Conservation (phyloP, 2,329 filamentous ascomycete species). For the Exophiala oligosperma region DNA sequence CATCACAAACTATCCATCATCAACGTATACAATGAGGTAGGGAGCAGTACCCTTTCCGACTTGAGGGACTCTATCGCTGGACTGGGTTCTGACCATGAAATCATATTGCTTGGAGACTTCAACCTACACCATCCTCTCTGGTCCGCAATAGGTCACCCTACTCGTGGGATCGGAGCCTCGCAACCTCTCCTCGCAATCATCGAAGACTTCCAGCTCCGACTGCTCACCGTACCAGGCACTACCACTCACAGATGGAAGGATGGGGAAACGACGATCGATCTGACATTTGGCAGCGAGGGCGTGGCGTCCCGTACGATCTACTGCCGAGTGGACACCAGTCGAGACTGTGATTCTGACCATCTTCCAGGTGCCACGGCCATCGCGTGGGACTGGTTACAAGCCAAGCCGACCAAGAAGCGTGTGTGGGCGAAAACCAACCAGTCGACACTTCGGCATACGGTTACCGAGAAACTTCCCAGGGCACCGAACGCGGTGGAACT, state of each 20-base stretch:
- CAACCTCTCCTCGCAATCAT: constrained; percentile 23
- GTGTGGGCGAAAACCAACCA: constrained; percentile 24
- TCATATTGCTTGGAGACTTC: constrained; percentile 24
- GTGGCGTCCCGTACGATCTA: constrained; percentile 12
- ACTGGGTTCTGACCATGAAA: constrained; percentile 16
- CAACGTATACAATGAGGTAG: constrained; percentile 12
- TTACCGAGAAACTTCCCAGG: constrained; percentile 8
- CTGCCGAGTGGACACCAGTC: constrained; percentile 18
- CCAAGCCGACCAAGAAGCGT: constrained; percentile 12
- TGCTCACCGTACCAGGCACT: constrained; percentile 17
- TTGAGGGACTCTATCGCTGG: not conserved
- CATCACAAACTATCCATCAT: not conserved
- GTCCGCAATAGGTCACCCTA: constrained; percentile 3
- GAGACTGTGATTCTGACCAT: constrained; percentile 32
- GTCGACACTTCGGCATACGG: constrained; percentile 17
- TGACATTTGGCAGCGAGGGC: constrained; percentile 9
- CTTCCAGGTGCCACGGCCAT: constrained; percentile 26
- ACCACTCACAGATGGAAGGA: constrained; percentile 15
- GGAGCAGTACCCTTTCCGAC: not conserved
- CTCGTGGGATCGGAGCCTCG: constrained; percentile 5
- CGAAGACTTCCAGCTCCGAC: constrained; percentile 18
- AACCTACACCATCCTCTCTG: constrained; percentile 27
- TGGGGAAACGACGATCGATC: constrained; percentile 3
- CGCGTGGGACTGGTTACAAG: constrained; percentile 27
- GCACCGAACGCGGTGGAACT: not conserved